Evolutionary conservation across 176 grass and related monocot species (phyloP).

Genomic region (bread wheat (Triticum aestivum)): DNA sequence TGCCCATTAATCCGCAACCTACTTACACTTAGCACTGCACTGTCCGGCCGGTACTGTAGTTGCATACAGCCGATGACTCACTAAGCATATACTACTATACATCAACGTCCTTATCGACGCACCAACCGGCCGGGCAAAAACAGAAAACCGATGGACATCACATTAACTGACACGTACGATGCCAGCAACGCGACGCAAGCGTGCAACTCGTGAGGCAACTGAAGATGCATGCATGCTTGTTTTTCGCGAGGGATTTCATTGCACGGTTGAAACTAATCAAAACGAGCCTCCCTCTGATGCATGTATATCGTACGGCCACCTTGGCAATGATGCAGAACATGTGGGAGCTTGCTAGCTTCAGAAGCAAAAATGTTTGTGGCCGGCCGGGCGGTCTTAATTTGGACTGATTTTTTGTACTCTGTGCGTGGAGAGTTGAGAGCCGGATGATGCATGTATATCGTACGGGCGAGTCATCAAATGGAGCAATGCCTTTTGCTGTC

Average conservation of each 20-base stretch:
- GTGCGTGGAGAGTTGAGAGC: too few relatives aligned
- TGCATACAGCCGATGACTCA: neutral
- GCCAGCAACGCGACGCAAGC: too few relatives aligned
- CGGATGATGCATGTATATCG: neutral
- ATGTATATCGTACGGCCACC: too few relatives aligned
- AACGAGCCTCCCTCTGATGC: too few relatives aligned
- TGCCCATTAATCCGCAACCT: constrained; percentile 23
- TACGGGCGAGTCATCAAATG: constrained; percentile 19
- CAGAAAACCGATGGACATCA: too few relatives aligned
- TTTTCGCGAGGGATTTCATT: too few relatives aligned
- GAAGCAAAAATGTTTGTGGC: neutral
- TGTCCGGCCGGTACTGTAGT: neutral
- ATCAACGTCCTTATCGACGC: neutral
- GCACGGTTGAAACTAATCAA: too few relatives aligned
- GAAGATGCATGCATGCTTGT: neutral
- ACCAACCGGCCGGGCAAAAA: neutral
- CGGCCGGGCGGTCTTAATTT: neutral
- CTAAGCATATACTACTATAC: neutral
- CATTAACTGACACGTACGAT: too few relatives aligned
- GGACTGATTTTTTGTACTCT: neutral
- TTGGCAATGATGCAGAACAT: too few relatives aligned
- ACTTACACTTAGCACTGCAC: neutral
- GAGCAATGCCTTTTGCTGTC: neutral
- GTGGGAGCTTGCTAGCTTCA: neutral
- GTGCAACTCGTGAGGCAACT: too few relatives aligned